Base-by-base conservation (phyloP, 1,284 basidiomycete genomes). In the Ganoderma multipileum region DNA sequence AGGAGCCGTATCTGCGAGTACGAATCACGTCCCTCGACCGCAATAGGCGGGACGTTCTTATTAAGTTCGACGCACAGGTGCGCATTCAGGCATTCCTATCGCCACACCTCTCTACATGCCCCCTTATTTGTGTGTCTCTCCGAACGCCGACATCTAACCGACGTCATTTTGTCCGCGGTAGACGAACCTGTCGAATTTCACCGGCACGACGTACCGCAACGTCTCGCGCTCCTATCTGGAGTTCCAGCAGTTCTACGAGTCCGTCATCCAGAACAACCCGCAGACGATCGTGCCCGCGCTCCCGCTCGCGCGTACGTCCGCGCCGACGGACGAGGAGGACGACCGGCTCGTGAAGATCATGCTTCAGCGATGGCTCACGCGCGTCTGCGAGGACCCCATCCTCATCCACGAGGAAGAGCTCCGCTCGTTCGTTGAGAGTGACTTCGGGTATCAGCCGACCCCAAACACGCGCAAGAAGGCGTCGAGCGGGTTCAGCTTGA, bases 321-420 rank as follows among this genome's bases (percentile, higher is more conserved):
- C 96, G 1, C 92, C 95, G 28, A 96, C 95, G 18, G 96, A 98
- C 78, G 96, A 98, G 81, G 97, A 98, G 81, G 95, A 98, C 79
- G 96, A 98, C 79, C 87, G 97, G 41, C 86, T 98, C 1, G 95
- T 98, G 50, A 92, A 92, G 77, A 93, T 96, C 71, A 95, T 96
- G 86, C 85, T 98, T 30, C 97, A 98, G 81, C 86, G 94, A 69
- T 98, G 96, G 96, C 87, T 97, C 68, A 91, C 93, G 8, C 85
- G 96, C 63, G 88, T 98, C 47, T 96, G 93, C 80, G 94, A 95
- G 76, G 95, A 98, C 78, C 89, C 90, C 1, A 94, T 96, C 67
- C 80, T 98, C 61, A 83, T 95, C 55, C 83, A 90, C 68, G 96
- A 98, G 72, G 96, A 98, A 76, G 97, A 98, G 78, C 80, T 97